Evolutionary conservation across 148 eudicot species (phyloP), one percentile per base, ranked within the genome.

Genomic region (Heliosperma pusillum): DNA sequence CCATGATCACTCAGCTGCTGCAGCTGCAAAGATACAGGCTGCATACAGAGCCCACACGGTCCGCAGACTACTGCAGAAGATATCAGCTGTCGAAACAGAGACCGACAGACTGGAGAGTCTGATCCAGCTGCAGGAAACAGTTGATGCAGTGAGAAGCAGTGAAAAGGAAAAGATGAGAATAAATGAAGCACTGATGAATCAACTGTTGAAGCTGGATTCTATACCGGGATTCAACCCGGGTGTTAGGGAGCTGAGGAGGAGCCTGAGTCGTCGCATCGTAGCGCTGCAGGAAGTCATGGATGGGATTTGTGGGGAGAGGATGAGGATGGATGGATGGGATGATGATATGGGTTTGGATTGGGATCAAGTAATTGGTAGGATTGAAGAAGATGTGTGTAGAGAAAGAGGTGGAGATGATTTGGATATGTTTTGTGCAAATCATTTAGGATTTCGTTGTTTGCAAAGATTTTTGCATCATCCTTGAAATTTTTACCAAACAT

Each of bases 101-200:
- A 80, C 88, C 59, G 84, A 83, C 71, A 67, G 61, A 73, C 79
- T 89, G 47, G 87, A 93, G 72, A 71, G 75, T 24, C 76, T 83
- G 78, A 91, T 93, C 91, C 98, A 93, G 40, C 87, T 74, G 69
- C 92, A 91, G 87, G 98, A 93, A 10, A 93, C 98, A 0, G 98
- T 93, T 7, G 98, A 93, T 74, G 83, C 87, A 1, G 71, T 93
- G 25, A 79, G 94, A 61, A 62, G 68, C 71, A 74, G 71, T 73
- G 82, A 74, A 22, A 85, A 78, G 16, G 97, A 89, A 79, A 74
- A 88, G 76, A 62, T 89, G 75, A 85, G 64, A 84, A 82, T 91
- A 22, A 87, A 91, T 69, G 98, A 93, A 78, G 89, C 86, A 11
- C 47, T 93, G 42, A 93, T 93, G 98, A 71, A 82, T 53, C 72